phyloP scores from a whole-genome alignment of 108 stramenopile species.

The Fragilaria crotonensis region DNA sequence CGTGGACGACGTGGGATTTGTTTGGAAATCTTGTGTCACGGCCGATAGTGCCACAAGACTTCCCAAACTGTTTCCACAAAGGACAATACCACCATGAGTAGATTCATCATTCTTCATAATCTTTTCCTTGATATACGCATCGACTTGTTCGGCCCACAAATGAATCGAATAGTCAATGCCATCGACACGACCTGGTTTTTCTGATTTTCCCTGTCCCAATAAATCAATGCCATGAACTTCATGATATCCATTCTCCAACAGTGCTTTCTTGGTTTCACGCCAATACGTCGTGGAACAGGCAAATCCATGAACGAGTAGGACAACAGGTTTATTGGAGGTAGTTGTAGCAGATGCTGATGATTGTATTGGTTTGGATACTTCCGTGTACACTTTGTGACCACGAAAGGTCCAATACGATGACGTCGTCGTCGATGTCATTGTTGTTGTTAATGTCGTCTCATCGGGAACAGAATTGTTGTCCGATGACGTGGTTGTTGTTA shows the following conservation, averaged over 20 bases:
- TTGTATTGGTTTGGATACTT: too few species aligned
- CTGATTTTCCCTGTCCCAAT: constrained; percentile 50
- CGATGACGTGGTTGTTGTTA: too few species aligned
- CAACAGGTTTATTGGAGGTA: constrained; percentile 25
- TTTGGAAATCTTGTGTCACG: constrained; percentile 47
- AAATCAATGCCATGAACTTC: constrained; percentile 57
- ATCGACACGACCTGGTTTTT: constrained; percentile 33
- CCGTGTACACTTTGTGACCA: too few species aligned
- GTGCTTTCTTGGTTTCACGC: constrained; percentile 36
- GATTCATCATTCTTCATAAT: constrained; percentile 17
- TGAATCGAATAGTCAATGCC: constrained; percentile 47
- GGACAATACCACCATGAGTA: too few species aligned
- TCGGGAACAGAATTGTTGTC: too few species aligned
- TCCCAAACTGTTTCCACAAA: constrained; percentile 57
- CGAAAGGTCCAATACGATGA: too few species aligned
- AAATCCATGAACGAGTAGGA: constrained; percentile 57
- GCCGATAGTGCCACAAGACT: constrained; percentile 49
- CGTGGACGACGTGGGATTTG: constrained; percentile 6
- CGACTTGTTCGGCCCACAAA: constrained; percentile 57
- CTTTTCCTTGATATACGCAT: constrained; percentile 35
- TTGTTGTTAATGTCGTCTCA: too few species aligned
- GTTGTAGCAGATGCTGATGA: too few species aligned
- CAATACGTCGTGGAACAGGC: constrained; percentile 58
- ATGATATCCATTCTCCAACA: constrained; percentile 40
- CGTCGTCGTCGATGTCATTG: too few species aligned